A percentile compares a stretch with the other conserved stretches of the same genome.
Conservation (phyloP, 257 asterid species). For the Solanum chaucha region DNA sequence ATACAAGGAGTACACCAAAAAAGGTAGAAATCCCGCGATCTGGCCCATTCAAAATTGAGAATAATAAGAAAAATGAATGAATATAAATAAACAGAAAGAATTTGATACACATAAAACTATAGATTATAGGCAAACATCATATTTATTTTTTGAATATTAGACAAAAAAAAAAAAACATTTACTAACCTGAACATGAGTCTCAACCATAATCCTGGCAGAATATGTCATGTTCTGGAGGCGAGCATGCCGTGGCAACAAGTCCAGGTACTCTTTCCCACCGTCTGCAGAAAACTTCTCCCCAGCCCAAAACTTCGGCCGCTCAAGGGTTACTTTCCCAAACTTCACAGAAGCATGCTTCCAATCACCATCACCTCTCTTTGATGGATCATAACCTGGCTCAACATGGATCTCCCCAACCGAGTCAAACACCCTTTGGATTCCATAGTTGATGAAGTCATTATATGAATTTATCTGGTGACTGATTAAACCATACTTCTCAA, state of each 20-base stretch:
- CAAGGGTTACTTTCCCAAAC: constrained; percentile 76
- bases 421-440: constrained; percentile 64
- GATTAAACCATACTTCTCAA: constrained; percentile 63
- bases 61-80: not conserved
- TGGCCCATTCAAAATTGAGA: not conserved
- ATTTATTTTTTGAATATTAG: not conserved
- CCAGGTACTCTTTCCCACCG: constrained; percentile 34
- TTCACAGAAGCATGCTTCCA: constrained; percentile 70
- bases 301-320: constrained; percentile 43
- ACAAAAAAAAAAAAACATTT: not conserved
- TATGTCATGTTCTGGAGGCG: constrained; percentile 91
- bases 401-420: constrained; percentile 67
- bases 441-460: constrained; percentile 55
- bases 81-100: not conserved
- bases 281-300: constrained; percentile 55
- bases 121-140: not conserved
- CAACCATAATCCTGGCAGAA: constrained; percentile 59
- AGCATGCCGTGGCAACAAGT: constrained; percentile 72
- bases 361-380: constrained; percentile 71
- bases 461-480: constrained; percentile 85
- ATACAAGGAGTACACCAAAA: not conserved
- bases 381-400: constrained; percentile 77
- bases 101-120: not conserved
- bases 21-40: not conserved
- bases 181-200: constrained; percentile 56